phyloP scores from a whole-genome alignment of 2,329 filamentous ascomycete species.

The Penicillium sp. region DNA sequence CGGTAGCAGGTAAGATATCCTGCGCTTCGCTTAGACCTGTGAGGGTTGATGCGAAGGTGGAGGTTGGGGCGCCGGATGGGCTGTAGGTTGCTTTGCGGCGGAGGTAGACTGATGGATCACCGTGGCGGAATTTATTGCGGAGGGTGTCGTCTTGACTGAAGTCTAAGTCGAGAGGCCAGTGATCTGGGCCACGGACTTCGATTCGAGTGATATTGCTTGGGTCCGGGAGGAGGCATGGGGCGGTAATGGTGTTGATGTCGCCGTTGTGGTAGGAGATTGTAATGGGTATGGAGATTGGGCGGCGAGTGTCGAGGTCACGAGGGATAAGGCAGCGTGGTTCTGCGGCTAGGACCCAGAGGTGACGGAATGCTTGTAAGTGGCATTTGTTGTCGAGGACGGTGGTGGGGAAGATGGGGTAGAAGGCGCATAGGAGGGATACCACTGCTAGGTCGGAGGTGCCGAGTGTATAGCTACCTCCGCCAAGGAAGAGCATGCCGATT shows the following conservation, averaged over 20 bases:
- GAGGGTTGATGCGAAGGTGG: conserved; percentile 74
- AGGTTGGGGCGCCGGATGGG: conserved; percentile 52
- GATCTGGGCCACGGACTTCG: conserved; percentile 57
- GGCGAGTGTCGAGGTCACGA: conserved; percentile 81
- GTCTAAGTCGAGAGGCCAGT: conserved; percentile 82
- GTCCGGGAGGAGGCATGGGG: conserved; percentile 62
- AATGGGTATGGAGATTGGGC: conserved; percentile 76
- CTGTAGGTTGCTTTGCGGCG: conserved; percentile 71
- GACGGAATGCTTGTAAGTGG: conserved; percentile 92
- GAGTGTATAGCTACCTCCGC: conserved; percentile 90
- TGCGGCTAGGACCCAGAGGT: conserved; percentile 94
- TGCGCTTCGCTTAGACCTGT: conserved; percentile 70
- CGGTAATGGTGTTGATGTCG: conserved; percentile 41
- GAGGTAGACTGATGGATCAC: conserved; percentile 75
- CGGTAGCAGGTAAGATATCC: conserved; percentile 44
- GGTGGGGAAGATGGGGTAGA: conserved; percentile 91
- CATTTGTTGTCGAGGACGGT: conserved; percentile 91
- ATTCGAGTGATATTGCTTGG: conserved; percentile 42
- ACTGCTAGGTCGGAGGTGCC: conserved; percentile 86
- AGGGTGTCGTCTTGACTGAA: conserved; percentile 68
- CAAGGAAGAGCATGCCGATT: conserved; percentile 87
- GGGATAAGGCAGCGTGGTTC: conserved; percentile 87
- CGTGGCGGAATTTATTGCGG: conserved; percentile 63
- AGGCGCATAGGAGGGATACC: conserved; percentile 82
- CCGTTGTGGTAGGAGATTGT: conserved; percentile 63